Percentiles rank a stretch among this genome's conserved stretches.
Conservation (phyloP, 2,329 filamentous ascomycete species). For the Cadophora luteo-olivacea region DNA sequence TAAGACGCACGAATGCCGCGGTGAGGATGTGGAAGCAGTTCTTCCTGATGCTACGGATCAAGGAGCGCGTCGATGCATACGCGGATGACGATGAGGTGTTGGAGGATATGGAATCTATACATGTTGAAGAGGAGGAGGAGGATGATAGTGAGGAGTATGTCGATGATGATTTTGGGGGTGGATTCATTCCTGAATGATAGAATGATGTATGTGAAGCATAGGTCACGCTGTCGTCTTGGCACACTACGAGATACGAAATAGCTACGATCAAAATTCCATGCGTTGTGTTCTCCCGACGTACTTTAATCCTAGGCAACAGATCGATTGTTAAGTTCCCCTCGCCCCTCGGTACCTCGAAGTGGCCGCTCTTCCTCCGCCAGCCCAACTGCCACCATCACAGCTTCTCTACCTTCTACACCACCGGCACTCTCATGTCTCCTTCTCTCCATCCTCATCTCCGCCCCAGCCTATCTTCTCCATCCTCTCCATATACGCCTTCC, state of each 20-base stretch:
- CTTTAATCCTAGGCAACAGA: too few relatives aligned
- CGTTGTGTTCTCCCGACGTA: too few relatives aligned
- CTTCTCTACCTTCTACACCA: too few relatives aligned
- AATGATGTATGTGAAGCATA: background rate
- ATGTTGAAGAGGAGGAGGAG: constrained; percentile 44
- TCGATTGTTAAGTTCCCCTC: too few relatives aligned
- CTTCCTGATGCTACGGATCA: constrained; percentile 70
- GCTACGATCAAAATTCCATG: too few relatives aligned
- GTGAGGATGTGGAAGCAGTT: constrained; percentile 78
- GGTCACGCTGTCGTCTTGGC: too few relatives aligned
- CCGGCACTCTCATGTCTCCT: background rate
- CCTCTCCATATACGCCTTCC: constrained; percentile 7
- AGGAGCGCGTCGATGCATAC: constrained; percentile 42
- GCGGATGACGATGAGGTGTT: constrained; percentile 53
- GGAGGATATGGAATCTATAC: constrained; percentile 49
- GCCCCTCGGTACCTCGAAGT: too few relatives aligned
- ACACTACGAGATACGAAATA: too few relatives aligned
- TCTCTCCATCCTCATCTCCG: background rate
- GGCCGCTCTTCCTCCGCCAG: too few relatives aligned
- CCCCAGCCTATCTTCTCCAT: constrained; percentile 5
- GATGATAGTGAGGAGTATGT: constrained; percentile 53
- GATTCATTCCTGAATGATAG: constrained; percentile 48
- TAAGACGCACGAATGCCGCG: constrained; percentile 66
- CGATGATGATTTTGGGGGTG: constrained; percentile 46
- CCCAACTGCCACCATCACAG: too few relatives aligned